Evolutionary conservation across 1,284 basidiomycete genomes (phyloP), one percentile per base, ranked within the genome.

Genomic region (Salmacisia buchloeana): DNA sequence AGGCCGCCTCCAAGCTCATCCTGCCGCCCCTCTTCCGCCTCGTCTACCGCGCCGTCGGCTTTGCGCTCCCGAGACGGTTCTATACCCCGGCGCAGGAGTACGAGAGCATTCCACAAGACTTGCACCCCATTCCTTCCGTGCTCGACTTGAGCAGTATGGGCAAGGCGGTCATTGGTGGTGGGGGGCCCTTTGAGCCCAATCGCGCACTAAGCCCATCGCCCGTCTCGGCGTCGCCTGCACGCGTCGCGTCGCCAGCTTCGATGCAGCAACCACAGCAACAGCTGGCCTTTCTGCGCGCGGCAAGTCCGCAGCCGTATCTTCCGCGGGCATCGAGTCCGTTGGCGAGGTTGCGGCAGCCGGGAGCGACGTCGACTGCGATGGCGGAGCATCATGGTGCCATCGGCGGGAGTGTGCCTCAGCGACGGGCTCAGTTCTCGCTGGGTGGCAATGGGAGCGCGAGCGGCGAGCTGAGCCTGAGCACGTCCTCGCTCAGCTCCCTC

Each of bases 61-160:
- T 76, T 56, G 66, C 68, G 43, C 59, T 76, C 36, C 74, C 74
- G 0, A 59, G 74, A 18, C 62, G 74, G 41, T 73, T 74, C 61
- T 76, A 76, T 41, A 69, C 65, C 0, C 69, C 67, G 4, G 68
- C 73, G 2, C 72, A 60, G 43, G 71, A 75, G 49, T 70, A 75
- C 57, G 63, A 64, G 52, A 67, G 68, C 60, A 68, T 69, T 49
- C 70, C 70, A 3, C 65, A 60, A 12, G 63, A 73, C 38, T 63
- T 71, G 2, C 62, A 60, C 18, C 66, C 68, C 0, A 67, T 69
- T 2, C 69, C 69, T 1, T 69, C 69, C 6, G 68, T 70, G 2
- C 59, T 71, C 34, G 69, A 71, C 43, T 45, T 71, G 4, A 68
- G 68, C 0, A 65, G 66, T 58, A 68, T 72, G 59, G 66, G 68